phyloP scores from a whole-genome alignment of 202 grass and related monocot genomes.

The Zizania palustris region DNA sequence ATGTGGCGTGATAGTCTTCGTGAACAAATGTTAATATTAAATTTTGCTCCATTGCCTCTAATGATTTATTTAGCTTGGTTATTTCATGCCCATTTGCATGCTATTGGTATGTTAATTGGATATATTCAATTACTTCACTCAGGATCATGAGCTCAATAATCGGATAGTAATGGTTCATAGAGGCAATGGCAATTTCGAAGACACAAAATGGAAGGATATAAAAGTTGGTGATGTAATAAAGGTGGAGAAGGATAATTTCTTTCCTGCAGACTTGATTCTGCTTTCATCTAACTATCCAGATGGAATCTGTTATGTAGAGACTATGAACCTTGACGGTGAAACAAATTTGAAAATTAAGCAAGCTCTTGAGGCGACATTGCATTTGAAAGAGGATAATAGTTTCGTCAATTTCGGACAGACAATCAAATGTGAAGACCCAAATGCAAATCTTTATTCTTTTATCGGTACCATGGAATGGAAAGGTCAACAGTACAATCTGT shows the following conservation, averaged over 20 bases:
- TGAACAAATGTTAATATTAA: not conserved
- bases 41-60: not conserved
- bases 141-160: conserved; percentile 93
- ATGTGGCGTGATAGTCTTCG: conserved; percentile 21
- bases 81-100: conserved; percentile 15
- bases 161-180: conserved; percentile 77
- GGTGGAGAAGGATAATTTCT: conserved; percentile 95
- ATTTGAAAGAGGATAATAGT: conserved; percentile 64
- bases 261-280: conserved; percentile 93
- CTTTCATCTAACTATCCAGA: conserved; percentile 96
- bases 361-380: conserved; percentile 70
- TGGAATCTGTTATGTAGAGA: conserved; percentile 98
- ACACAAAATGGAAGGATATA: conserved; percentile 75
- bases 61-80: conserved; percentile 7
- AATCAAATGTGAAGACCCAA: conserved; percentile 93
- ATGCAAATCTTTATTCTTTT: conserved; percentile 95
- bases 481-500: conserved; percentile 56
- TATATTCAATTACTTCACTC: conserved; percentile 40
- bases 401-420: conserved; percentile 60
- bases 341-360: conserved; percentile 99
- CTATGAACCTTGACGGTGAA: conserved; percentile 96
- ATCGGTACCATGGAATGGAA: conserved; percentile 81
- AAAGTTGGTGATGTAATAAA: conserved; percentile 94
- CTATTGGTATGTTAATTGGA: conserved; percentile 39
- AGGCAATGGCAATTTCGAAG: conserved; percentile 65